Evolutionary conservation across 164 flowering plant genomes (phyloP).

Genomic region (Houttuynia cordata): DNA sequence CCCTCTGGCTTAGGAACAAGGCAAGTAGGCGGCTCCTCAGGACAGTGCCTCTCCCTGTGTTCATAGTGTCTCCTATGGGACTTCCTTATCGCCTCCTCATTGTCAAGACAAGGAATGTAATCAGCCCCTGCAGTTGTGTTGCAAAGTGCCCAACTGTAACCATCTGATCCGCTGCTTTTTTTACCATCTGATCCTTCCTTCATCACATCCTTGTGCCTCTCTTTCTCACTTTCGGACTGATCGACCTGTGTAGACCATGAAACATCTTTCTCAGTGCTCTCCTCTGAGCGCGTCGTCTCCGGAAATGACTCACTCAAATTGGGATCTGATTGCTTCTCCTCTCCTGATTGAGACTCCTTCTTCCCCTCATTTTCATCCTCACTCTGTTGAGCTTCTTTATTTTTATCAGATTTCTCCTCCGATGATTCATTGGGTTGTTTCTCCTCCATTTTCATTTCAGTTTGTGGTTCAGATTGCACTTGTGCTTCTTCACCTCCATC

Average conservation of each 20-base stretch:
- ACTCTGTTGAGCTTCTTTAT: background rate
- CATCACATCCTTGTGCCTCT: conserved; percentile 22
- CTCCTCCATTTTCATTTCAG: conserved; percentile 6
- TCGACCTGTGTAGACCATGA: conserved; percentile 82
- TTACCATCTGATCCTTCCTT: conserved; percentile 7
- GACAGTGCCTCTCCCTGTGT: conserved; percentile 93
- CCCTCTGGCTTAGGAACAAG: conserved; percentile 59
- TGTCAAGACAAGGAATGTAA: conserved; percentile 92
- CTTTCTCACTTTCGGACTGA: conserved; percentile 64
- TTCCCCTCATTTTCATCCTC: conserved; percentile 5
- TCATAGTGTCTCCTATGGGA: conserved; percentile 50
- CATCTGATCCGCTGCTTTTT: conserved; percentile 16
- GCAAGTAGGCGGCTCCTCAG: conserved; percentile 66
- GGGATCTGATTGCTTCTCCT: conserved; percentile 1
- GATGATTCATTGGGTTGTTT: background rate
- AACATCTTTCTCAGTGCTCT: conserved; percentile 51
- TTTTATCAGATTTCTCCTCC: conserved; percentile 1
- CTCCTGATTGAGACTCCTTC: conserved; percentile 10
- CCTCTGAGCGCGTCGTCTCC: conserved; percentile 28
- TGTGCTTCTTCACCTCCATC: conserved; percentile 1
- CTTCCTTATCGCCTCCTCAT: conserved; percentile 43
- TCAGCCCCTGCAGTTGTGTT: conserved; percentile 68
- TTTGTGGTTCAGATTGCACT: conserved; percentile 1
- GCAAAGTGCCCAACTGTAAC: conserved; percentile 67
- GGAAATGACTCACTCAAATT: conserved; percentile 15